phyloP scores from a whole-genome alignment of 2,329 filamentous ascomycete genomes.

The Ceratocystis albifundus region DNA sequence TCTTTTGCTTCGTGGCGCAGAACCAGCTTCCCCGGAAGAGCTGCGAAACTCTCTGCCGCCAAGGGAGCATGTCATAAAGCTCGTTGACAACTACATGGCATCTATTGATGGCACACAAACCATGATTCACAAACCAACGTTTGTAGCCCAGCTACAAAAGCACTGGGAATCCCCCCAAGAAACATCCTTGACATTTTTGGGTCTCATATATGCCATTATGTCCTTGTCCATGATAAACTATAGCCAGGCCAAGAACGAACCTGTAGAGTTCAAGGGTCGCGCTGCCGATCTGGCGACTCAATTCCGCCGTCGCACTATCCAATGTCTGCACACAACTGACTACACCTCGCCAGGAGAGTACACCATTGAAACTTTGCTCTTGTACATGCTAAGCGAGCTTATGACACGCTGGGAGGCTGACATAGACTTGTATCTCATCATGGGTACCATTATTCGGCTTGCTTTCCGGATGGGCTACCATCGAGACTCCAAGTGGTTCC shows the following conservation, averaged over 20 bases:
- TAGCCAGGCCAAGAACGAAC: conserved; percentile 67
- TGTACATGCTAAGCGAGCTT: conserved; percentile 67
- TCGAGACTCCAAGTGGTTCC: conserved; percentile 63
- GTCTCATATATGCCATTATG: conserved; percentile 63
- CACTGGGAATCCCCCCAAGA: conserved; percentile 64
- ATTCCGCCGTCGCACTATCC: conserved; percentile 62
- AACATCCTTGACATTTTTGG: conserved; percentile 66
- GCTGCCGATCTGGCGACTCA: conserved; percentile 48
- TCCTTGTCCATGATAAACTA: conserved; percentile 70
- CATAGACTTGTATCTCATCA: conserved; percentile 50
- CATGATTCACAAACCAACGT: conserved; percentile 73
- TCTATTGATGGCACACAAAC: conserved; percentile 60
- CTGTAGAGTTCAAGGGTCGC: conserved; percentile 62
- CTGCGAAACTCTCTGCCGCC: conserved; percentile 68
- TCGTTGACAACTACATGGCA: conserved; percentile 85
- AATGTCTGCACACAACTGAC: conserved; percentile 64
- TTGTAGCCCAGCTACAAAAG: conserved; percentile 56
- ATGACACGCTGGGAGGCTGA: conserved; percentile 63
- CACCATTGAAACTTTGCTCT: conserved; percentile 65
- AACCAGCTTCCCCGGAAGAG: conserved; percentile 61
- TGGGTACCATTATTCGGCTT: conserved; percentile 44
- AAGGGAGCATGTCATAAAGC: conserved; percentile 69
- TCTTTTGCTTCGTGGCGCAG: conserved; percentile 66
- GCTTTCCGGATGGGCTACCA: conserved; percentile 65
- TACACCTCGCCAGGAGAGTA: conserved; percentile 64